Base-by-base conservation (phyloP, 352 stramenopile genomes). In the Aphanomyces cochlioides region DNA sequence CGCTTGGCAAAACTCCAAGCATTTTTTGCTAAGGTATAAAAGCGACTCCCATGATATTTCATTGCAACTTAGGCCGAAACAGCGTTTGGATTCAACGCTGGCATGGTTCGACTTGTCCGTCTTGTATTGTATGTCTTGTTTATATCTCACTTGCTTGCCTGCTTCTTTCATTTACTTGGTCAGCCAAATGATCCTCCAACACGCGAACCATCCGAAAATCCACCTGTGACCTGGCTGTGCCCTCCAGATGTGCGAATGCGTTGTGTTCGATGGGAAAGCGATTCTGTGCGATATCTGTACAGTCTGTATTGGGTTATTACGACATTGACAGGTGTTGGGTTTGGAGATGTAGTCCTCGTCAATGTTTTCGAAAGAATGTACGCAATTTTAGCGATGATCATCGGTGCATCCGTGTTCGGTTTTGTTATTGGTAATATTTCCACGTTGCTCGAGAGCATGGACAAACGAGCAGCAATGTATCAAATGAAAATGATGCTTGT, bases 281-380 rank as follows among this genome's bases (percentile, higher is more conserved):
- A 79, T 0, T 66, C 50, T 12, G 71, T 82, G 1, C 80, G 81
- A 12, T 96, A 95, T 59, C 60, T 95, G 15, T 93, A 87, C 72
- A 85, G 79, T 40, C 84, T 93, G 34, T 96, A 96, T 72, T 96
- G 88, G 88, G 84, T 89, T n/a, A 76, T 89, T 34, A 80, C 80
- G 0, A 96, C 88, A 0, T 56, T 95, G 10, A 88, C 87, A 3
- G 88, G 85, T 0, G 86, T 95, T 4, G 89, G 89, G 0, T 96
- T 90, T 48, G 89, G 89, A 12, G 89, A 96, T 53, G 78, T 96
- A 7, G 77, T 88, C 56, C 81, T 87, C 6, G 83, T 78, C 1
- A 95, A 88, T 69, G 88, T 78, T 17, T 69, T 78, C 3, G 89
- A 96, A 66, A 74, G 84, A 28, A 17, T 90, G 1, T 92, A 88